Percentiles rank a stretch among this genome's conserved stretches.
These are phyloP conservation scores for Ogataea thermomethanolica DNA, from an alignment of 805 yeast genomes.

Conservation along the genomic window DNA sequence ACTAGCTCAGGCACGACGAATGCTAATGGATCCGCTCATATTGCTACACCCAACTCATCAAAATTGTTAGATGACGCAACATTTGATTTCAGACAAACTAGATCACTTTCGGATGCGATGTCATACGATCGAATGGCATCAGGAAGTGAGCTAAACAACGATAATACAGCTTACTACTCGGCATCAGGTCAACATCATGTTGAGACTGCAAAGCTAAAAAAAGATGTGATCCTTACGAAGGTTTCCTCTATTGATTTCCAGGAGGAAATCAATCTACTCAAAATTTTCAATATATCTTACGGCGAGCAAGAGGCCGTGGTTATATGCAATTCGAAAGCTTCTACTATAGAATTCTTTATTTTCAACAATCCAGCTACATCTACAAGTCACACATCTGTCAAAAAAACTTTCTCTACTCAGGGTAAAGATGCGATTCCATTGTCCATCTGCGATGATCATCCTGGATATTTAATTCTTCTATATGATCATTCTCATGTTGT, in stretches of 20 bases:
- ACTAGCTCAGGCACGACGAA: constrained; percentile 18
- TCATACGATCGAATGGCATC: constrained; percentile 46
- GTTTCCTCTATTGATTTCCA: constrained; percentile 42
- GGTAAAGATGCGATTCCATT: constrained; percentile 41
- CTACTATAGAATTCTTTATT: constrained; percentile 48
- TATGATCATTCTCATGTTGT: constrained; percentile 34
- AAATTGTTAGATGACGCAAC: constrained; percentile 36
- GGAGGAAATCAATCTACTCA: constrained; percentile 31
- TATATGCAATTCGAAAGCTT: constrained; percentile 41
- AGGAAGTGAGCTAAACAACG: constrained; percentile 32
- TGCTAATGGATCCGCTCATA: constrained; percentile 21
- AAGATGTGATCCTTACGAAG: constrained; percentile 69
- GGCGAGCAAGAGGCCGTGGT: constrained; percentile 61
- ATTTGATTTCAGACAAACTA: constrained; percentile 29
- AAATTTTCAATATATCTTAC: constrained; percentile 38
- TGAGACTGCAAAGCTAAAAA: constrained; percentile 42
- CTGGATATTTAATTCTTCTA: constrained; percentile 46
- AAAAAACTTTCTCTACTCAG: constrained; percentile 20
- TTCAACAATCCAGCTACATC: constrained; percentile 37
- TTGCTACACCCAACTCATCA: constrained; percentile 41
- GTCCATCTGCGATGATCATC: constrained; percentile 28
- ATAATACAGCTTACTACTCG: constrained; percentile 23
- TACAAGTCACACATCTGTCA: constrained; percentile 24
- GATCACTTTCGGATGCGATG: constrained; percentile 38
- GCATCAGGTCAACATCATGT: constrained; percentile 14